Conservation (phyloP, 768 basidiomycete species). For the Kwoniella sp. region DNA sequence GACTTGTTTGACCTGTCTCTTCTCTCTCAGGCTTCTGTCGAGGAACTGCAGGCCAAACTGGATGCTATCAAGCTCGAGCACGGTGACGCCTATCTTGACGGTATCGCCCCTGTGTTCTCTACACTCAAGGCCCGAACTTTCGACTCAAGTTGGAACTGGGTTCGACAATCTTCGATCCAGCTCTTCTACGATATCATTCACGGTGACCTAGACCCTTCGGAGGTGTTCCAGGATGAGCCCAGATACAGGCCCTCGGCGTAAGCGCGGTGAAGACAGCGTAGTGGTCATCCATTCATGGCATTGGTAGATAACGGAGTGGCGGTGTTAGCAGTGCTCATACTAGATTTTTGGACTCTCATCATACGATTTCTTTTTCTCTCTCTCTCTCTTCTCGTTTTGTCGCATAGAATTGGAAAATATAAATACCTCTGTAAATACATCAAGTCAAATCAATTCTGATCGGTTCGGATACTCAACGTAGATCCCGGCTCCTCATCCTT, state of each 20-base stretch:
- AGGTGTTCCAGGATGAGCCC: slow-evolving; percentile 47
- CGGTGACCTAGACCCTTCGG: slow-evolving; percentile 60
- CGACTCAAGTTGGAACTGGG: slow-evolving; percentile 99
- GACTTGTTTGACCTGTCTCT: slow-evolving; percentile 6
- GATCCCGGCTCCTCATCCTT: no score
- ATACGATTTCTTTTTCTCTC: background rate
- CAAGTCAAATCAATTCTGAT: background rate
- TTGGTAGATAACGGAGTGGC: no score
- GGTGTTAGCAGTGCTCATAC: background rate
- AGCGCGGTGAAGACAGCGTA: background rate
- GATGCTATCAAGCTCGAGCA: slow-evolving; percentile 90
- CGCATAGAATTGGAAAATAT: slow-evolving; percentile 1
- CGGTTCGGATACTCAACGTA: background rate
- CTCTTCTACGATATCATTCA: slow-evolving; percentile 99
- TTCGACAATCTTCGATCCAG: slow-evolving; percentile 88
- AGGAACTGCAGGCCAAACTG: slow-evolving; percentile 76
- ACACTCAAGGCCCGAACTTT: slow-evolving; percentile 95
- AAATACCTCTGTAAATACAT: background rate
- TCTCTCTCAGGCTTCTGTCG: slow-evolving; percentile 31
- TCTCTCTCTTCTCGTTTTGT: background rate
- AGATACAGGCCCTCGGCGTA: slow-evolving; percentile 6
- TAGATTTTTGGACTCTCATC: slow-evolving; percentile 4
- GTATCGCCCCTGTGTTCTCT: slow-evolving; percentile 92
- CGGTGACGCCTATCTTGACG: slow-evolving; percentile 88
- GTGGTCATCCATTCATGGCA: no score